Conservation (phyloP, 306 rosid genomes). For the Pterocarpus macrocarpus region DNA sequence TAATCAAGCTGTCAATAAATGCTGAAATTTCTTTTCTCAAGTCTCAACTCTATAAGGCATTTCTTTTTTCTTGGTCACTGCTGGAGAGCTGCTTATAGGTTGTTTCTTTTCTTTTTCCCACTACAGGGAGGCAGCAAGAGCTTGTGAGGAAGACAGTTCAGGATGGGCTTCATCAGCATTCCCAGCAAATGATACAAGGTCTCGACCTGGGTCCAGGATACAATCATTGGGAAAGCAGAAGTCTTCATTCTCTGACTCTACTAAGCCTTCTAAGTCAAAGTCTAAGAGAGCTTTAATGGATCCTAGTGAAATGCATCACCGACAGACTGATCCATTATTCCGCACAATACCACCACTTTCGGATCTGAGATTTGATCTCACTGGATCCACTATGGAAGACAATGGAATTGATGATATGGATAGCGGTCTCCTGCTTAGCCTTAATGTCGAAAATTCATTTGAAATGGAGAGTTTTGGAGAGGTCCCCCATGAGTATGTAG, state of each 20-base stretch:
- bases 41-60: background rate
- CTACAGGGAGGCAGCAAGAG: slow-evolving; percentile 75
- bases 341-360: slow-evolving; percentile 50
- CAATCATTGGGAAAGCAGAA: slow-evolving; percentile 88
- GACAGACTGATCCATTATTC: slow-evolving; percentile 51
- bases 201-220: slow-evolving; percentile 67
- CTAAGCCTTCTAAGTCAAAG: slow-evolving; percentile 75
- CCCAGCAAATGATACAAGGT: slow-evolving; percentile 66
- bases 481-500: slow-evolving; percentile 59
- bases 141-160: slow-evolving; percentile 70
- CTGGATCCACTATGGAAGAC: slow-evolving; percentile 46
- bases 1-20: slow-evolving; percentile 11
- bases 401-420: slow-evolving; percentile 44
- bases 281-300: slow-evolving; percentile 61
- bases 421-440: slow-evolving; percentile 43
- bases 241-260: slow-evolving; percentile 58
- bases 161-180: slow-evolving; percentile 93
- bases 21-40: slow-evolving; percentile 17
- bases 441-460: slow-evolving; percentile 44
- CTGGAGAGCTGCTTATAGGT: slow-evolving; percentile 47
- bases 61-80: slow-evolving; percentile 20
- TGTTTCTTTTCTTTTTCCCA: background rate
- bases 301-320: slow-evolving; percentile 59
- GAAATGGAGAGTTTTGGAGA: slow-evolving; percentile 57
- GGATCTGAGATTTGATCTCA: slow-evolving; percentile 58